Evolutionary conservation across 2,329 filamentous ascomycete genomes (phyloP), one percentile per base, ranked within the genome.

Genomic region (Domatiomyces catenatus): DNA sequence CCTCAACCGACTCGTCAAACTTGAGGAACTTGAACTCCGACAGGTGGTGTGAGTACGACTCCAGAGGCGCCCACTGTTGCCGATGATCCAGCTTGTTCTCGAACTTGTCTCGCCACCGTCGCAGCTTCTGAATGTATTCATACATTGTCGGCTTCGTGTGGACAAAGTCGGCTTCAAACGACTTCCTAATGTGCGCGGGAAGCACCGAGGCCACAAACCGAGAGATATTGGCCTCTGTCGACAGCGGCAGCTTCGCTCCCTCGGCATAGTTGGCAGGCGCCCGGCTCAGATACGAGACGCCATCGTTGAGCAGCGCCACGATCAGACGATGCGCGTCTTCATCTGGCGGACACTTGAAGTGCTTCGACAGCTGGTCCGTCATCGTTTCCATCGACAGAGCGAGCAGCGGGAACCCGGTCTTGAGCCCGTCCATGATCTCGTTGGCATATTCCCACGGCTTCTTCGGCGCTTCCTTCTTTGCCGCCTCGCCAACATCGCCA

Each of bases 371-470:
- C 68, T 96, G 90, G 64, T 98, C 92, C 26, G 96, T 89, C 88
- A 96, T 98, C 0, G 90, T 94, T 70, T 99, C 92, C 92, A 99
- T 96, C 0, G 90, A 95, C 44, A 96, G 72, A 8, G 93, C 92
- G 59, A 99, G 77, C 17, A 99, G 75, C 20, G 92, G 92, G 73
- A 96, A 98, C 0, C 90, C 89, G 5, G 92, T 96, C 74, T 98
- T 96, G 49, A 98, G 80, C 26, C 88, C 85, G 32, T 88, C 85
- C 76, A 94, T 88, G 54, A 98, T 87, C 64, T 96, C 89, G 59
- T 98, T 92, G 0, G 88, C 90, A 60, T 93, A 83, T 64, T 98
- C 92, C 92, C 92, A 96, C 0, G 93, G 88, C 56, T 85, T 86
- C 69, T 86, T 89, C 10, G 71, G 69, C 49, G 69, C 68, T 48